Percentiles rank a stretch among this genome's conserved stretches.
Conservation (phyloP, 768 basidiomycete genomes). For the Panellus pusillus region DNA sequence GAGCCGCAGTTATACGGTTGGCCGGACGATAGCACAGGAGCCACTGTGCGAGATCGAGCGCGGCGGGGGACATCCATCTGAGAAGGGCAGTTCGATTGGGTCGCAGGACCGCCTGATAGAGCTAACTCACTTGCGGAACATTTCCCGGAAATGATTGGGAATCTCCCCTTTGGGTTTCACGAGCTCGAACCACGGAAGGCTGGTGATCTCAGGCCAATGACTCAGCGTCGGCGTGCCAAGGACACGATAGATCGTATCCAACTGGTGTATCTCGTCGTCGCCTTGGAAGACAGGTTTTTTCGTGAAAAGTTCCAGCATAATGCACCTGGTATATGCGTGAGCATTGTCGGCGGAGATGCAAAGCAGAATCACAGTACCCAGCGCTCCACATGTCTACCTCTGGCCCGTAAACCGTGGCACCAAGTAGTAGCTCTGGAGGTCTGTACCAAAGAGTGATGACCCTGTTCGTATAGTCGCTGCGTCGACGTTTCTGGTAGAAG, state of each 20-base stretch:
- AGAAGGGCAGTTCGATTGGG: constrained; percentile 2
- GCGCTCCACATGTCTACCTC: constrained; percentile 99
- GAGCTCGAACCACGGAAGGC: constrained; percentile 98
- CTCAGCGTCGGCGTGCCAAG: constrained; percentile 85
- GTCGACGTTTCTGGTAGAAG: constrained; percentile 89
- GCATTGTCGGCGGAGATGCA: background rate
- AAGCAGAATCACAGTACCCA: constrained; percentile 56
- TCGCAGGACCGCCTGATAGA: background rate
- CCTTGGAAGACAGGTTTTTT: constrained; percentile 98
- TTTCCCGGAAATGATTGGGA: constrained; percentile 74
- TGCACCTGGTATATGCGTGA: constrained; percentile 62
- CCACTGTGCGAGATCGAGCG: constrained; percentile 82
- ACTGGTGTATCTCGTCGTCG: constrained; percentile 95
- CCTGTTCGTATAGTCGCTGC: constrained; percentile 96
- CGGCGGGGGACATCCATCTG: constrained; percentile 87
- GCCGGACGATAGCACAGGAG: constrained; percentile 81
- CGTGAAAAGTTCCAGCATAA: constrained; percentile 96
- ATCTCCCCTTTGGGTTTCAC: constrained; percentile 82
- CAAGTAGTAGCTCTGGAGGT: constrained; percentile 91
- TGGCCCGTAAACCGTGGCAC: constrained; percentile 93
- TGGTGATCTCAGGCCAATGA: constrained; percentile 79
- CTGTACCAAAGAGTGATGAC: constrained; percentile 99
- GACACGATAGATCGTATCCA: constrained; percentile 89
- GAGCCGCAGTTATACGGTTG: constrained; percentile 70
- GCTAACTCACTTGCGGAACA: constrained; percentile 74